These are phyloP conservation scores for Rhizopus delemar DNA, from an alignment of 371 early-diverging fungal species.

Conservation along the genomic window DNA sequence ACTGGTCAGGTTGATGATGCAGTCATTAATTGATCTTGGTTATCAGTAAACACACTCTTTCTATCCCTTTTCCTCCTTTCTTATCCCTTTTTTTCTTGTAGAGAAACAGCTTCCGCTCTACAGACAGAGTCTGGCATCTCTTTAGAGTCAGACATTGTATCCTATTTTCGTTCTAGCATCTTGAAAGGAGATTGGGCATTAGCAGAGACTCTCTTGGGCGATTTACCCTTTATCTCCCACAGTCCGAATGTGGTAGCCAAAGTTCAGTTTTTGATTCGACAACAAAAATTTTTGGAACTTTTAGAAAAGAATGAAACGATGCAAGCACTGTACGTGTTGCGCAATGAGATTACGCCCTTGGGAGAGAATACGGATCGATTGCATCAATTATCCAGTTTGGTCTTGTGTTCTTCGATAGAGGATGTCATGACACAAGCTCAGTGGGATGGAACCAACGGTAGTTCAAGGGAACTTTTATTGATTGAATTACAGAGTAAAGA, in stretches of 20 bases:
- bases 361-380: conserved; percentile 60
- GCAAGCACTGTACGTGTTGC: conserved; percentile 68
- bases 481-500: conserved; percentile 64
- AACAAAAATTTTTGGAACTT: conserved; percentile 84
- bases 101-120: conserved; percentile 60
- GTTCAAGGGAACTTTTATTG: conserved; percentile 69
- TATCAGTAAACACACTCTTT: conserved; percentile 61
- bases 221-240: conserved; percentile 37
- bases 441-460: conserved; percentile 81
- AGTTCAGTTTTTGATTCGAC: conserved; percentile 67
- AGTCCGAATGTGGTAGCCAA: conserved; percentile 20
- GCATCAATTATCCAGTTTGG: conserved; percentile 62
- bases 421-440: conserved; percentile 63
- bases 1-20: conserved; percentile 82
- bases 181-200: conserved; percentile 74
- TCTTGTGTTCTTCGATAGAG: conserved; percentile 66
- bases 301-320: conserved; percentile 63
- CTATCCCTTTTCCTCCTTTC: not conserved
- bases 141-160: conserved; percentile 64
- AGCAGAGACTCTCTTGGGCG: conserved; percentile 57
- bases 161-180: conserved; percentile 64
- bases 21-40: conserved; percentile 81
- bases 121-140: conserved; percentile 73
- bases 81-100: conserved; percentile 22
- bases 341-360: conserved; percentile 75